Percentiles rank a stretch among this genome's conserved stretches.
Evolutionary conservation across 106 monocot species (phyloP).

Genomic region (Vanilla planifolia): DNA sequence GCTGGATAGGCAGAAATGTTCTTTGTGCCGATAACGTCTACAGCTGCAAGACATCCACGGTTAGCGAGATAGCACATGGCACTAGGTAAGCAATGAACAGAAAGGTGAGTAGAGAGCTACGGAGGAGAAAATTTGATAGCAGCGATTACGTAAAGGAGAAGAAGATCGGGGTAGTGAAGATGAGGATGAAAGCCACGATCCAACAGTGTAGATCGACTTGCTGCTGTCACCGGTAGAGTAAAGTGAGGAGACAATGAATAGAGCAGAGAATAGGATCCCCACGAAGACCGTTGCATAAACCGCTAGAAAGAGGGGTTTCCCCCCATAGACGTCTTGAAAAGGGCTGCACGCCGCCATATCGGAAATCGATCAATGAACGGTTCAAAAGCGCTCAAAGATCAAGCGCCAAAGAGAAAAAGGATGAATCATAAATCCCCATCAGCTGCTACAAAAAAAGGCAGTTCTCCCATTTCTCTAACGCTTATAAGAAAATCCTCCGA

Average conservation of each 20-base stretch:
- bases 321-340: slow-evolving; percentile 8
- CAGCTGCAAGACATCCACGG: slow-evolving; percentile 5
- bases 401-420: neutral
- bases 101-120: neutral
- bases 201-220: slow-evolving; percentile 6
- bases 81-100: neutral
- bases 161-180: neutral
- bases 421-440: neutral
- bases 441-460: too few species aligned
- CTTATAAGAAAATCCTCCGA: too few species aligned
- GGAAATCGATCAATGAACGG: neutral
- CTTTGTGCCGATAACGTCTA: neutral
- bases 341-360: slow-evolving; percentile 22
- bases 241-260: slow-evolving; percentile 44
- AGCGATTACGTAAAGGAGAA: neutral
- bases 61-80: neutral
- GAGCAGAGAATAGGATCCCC: slow-evolving; percentile 17
- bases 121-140: neutral
- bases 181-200: slow-evolving; percentile 18
- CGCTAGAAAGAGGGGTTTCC: slow-evolving; percentile 48
- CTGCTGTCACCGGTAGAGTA: slow-evolving; percentile 11
- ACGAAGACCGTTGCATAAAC: slow-evolving; percentile 30
- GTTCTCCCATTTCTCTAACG: too few species aligned
- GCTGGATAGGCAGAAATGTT: neutral
- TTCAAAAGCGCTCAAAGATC: neutral